Conservation (phyloP, 768 basidiomycete species). For the Basidioascus undulatus region DNA sequence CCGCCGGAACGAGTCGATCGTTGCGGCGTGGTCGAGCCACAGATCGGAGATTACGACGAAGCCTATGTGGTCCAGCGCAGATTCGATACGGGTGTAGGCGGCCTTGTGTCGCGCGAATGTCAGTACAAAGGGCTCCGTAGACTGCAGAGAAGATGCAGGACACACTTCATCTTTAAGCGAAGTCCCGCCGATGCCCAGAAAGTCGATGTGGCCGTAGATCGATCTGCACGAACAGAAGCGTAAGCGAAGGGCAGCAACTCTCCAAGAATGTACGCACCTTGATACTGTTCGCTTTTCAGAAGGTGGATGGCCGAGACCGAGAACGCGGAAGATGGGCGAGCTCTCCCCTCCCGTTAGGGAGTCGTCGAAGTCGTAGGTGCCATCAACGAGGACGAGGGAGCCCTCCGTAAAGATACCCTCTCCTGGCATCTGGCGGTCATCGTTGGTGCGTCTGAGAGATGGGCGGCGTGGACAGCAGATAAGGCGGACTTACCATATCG, state of each 20-base stretch:
- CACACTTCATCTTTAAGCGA: constrained; percentile 74
- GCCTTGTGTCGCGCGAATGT: too few relatives aligned
- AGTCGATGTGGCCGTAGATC: constrained; percentile 89
- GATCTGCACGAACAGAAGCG: constrained; percentile 28
- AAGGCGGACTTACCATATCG: constrained; percentile 35
- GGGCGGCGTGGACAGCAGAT: background rate
- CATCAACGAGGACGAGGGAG: constrained; percentile 80
- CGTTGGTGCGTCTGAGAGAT: background rate
- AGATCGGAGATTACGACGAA: constrained; percentile 92
- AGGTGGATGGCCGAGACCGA: constrained; percentile 94
- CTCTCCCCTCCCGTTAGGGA: constrained; percentile 68
- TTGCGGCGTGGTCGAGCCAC: constrained; percentile 75
- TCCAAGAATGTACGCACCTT: constrained; percentile 27
- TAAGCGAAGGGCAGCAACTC: background rate
- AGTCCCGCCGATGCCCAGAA: constrained; percentile 80
- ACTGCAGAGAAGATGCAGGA: background rate
- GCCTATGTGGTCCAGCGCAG: constrained; percentile 41
- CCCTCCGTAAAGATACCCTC: constrained; percentile 94
- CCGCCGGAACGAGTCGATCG: constrained; percentile 49
- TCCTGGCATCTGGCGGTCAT: constrained; percentile 46
- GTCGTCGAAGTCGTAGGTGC: constrained; percentile 83
- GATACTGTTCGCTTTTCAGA: constrained; percentile 71
- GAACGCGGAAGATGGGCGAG: too few relatives aligned
- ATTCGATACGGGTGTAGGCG: too few relatives aligned
- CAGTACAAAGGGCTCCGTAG: too few relatives aligned